Evolutionary conservation across 495 filamentous ascomycete species (phyloP), one percentile per base, ranked within the genome.

Genomic region (Penicillium salamii): DNA sequence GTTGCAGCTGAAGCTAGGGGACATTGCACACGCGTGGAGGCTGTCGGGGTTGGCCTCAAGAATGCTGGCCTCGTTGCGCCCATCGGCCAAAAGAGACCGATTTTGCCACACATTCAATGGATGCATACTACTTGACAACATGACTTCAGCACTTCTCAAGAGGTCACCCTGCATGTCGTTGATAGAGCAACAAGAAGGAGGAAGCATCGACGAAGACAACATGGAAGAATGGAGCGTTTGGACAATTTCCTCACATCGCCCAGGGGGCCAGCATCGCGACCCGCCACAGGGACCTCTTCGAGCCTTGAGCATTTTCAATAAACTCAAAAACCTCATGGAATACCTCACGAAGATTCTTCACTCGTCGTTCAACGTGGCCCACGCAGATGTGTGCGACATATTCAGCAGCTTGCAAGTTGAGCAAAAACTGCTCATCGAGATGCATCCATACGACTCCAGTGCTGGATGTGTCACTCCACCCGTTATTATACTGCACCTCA

Each of bases 41-140:
- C 46, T 83, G 5, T 56, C 77, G 40, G 81, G 79, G 1, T 64
- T 74, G 42, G 81, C 78, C 7, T 69, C 70, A 19, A 73, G 80
- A 6, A 60, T 78, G 58, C 70, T 33, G 52, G 72, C n/a, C 50
- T 66, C 41, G n/a, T 23, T 58, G 11, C 42, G 48, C 2, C 11
- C 41, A 34, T 14, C 44, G 2, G 31, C 31, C 23, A 51, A 26
- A 13, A 54, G 31, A 34, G 5, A 24, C 26, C 53, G 59, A 11
- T 60, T 50, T 21, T 35, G 29, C n/a, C 59, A 63, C 20, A 57
- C 57, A 2, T 49, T 60, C 20, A 40, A 63, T 24, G 61, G 57
- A 7, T 61, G 57, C 36, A 34, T 56, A 23, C 34, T 56, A 19
- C 43, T 64, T 12, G 61, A 66, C 28, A 58, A 50, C 12, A 52